Base-by-base conservation (phyloP, 1,139 yeast species). In the Candida tetrigidarum region DNA sequence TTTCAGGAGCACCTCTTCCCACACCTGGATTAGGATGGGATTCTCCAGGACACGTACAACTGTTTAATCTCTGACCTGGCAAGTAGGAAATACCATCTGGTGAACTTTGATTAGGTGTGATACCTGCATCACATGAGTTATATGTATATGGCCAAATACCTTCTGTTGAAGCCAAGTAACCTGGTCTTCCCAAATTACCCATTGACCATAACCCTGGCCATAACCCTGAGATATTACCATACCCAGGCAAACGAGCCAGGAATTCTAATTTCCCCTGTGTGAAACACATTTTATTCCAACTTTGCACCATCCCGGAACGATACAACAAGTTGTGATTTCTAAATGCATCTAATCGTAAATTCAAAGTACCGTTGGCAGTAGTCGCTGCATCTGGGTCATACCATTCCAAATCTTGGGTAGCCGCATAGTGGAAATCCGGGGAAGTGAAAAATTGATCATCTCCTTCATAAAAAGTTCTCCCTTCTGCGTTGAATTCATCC, bases 151-250 rank as follows among this genome's bases (percentile, higher is more conserved):
- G 96, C 96, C 96, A 89, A 10, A 86, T 83, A 34, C 96, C 96
- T 37, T 87, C 93, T 2, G 96, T 79, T 3, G 88, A 65, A 2
- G 92, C 91, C 60, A 82, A 62, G 60, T 77, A 88, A 9, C 96
- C 96, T 0, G 96, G 90, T 54, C 96, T 78, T 23, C 86, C 96
- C 48, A 88, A 70, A 56, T 89, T 88, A 39, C 96, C 96, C 76
- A 89, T 74, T 2, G 93, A 77, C 96, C 96, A 89, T 46, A 87
- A 61, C 67, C 96, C 96, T 1, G 96, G 96, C 96, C 96, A 89
- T 45, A 88, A 68, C 27, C 96, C 96, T 5, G 82, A 73, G 23
- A 83, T 72, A 46, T 78, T 68, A 52, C 91, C 92, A 50, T 75
- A 79, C 45, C 86, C 86, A n/a, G 96, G 93, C 48, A 88, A 65